Percentiles rank a stretch among this genome's conserved stretches.
phyloP scores from a whole-genome alignment of 345 rosid species.

The Eucalyptus regnans region DNA sequence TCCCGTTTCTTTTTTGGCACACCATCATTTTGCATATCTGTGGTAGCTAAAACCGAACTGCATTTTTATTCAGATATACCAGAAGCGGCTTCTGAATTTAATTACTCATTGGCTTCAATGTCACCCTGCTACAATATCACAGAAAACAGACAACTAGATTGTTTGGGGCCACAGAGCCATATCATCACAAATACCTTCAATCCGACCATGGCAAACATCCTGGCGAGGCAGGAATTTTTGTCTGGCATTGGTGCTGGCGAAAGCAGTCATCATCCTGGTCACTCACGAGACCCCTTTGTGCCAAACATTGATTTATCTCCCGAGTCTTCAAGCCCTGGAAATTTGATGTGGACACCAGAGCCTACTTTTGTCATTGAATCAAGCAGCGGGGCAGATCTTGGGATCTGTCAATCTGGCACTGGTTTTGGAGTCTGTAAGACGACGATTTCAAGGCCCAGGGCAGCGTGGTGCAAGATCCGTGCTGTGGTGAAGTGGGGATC shows the following conservation, averaged over 20 bases:
- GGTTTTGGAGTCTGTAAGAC: slow-evolving; percentile 1
- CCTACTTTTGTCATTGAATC: background rate
- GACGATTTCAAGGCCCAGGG: slow-evolving; percentile 21
- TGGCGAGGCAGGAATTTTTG: background rate
- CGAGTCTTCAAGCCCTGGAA: background rate
- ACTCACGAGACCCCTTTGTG: background rate
- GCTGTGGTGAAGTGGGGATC: slow-evolving; percentile 32
- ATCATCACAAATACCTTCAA: background rate
- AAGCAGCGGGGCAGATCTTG: slow-evolving; percentile 5
- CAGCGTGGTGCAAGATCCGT: slow-evolving; percentile 55
- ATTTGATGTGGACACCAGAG: background rate
- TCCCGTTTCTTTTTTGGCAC: background rate
- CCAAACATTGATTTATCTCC: background rate
- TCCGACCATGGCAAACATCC: background rate
- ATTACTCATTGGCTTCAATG: background rate
- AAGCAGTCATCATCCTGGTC: background rate
- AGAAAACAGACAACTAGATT: background rate
- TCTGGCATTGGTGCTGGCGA: background rate
- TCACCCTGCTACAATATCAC: background rate
- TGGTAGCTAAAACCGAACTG: background rate
- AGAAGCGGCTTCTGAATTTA: background rate
- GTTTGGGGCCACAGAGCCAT: background rate
- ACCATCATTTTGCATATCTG: background rate
- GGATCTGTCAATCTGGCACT: background rate
- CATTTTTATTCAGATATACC: background rate